Evolutionary conservation across 257 asterid genomes (phyloP).

Genomic region (Capsicum baccatum): DNA sequence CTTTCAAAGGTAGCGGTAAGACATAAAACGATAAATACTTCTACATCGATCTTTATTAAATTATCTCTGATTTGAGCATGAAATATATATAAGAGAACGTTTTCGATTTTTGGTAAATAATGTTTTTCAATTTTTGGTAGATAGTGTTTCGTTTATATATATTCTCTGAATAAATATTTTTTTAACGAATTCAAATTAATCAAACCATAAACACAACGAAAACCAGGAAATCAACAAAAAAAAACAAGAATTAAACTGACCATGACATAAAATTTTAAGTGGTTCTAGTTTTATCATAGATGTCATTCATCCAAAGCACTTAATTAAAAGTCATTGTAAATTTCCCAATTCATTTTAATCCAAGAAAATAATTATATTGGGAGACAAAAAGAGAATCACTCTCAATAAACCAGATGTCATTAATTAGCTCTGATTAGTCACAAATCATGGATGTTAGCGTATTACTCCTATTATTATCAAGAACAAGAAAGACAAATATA

Average conservation of each 20-base stretch:
- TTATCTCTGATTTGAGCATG: too few species aligned
- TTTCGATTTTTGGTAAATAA: too few species aligned
- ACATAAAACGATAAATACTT: too few species aligned
- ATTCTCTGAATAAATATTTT: too few species aligned
- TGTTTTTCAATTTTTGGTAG: too few species aligned
- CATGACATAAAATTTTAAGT: neutral
- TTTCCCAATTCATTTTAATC: neutral
- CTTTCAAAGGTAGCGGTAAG: too few species aligned
- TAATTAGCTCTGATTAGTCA: neutral
- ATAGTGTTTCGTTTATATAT: too few species aligned
- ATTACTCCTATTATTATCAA: too few species aligned
- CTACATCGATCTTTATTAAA: too few species aligned
- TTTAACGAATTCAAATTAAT: too few species aligned
- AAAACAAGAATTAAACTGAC: neutral
- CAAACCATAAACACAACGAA: too few species aligned
- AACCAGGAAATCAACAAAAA: neutral
- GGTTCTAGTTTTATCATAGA: neutral
- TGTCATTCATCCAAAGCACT: neutral
- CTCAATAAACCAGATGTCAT: neutral
- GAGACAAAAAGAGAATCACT: slow-evolving; percentile 5
- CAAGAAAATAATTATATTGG: neutral
- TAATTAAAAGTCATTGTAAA: neutral
- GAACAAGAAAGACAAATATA: neutral
- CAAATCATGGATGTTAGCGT: neutral
- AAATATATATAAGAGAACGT: too few species aligned